Percentiles rank a stretch among this genome's conserved stretches.
These are phyloP conservation scores for Corynascus novoguineensis DNA, from an alignment of 495 filamentous ascomycete species.

Conservation along the genomic window DNA sequence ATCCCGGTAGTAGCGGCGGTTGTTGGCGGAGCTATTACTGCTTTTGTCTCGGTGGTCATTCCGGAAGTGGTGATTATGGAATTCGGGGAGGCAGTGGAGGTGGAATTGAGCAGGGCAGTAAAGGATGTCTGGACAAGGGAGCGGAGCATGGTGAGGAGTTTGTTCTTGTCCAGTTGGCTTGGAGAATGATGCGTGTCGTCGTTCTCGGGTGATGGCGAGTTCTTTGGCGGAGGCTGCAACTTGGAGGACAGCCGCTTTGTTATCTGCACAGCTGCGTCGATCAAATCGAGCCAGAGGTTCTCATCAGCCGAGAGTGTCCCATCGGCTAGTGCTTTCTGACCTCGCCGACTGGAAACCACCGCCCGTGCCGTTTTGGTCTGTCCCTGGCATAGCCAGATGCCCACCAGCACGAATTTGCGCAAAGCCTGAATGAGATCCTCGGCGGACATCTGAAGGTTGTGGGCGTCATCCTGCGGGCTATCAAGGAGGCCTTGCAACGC, in stretches of 20 bases:
- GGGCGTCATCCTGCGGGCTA: slow-evolving; percentile 42
- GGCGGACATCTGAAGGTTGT: slow-evolving; percentile 43
- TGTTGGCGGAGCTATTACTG: slow-evolving; percentile 2
- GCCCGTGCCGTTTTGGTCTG: slow-evolving; percentile 61
- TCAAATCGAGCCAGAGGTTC: slow-evolving; percentile 81
- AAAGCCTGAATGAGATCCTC: slow-evolving; percentile 67
- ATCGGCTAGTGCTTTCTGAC: slow-evolving; percentile 47
- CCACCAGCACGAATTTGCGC: slow-evolving; percentile 83
- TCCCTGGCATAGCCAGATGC: slow-evolving; percentile 91
- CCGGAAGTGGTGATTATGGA: slow-evolving; percentile 61
- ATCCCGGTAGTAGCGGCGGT: slow-evolving; percentile 27
- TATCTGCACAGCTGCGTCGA: slow-evolving; percentile 76
- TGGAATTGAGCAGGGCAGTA: slow-evolving; percentile 74
- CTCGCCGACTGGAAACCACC: slow-evolving; percentile 25
- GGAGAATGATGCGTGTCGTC: slow-evolving; percentile 20
- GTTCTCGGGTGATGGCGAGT: slow-evolving; percentile 13
- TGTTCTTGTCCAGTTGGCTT: slow-evolving; percentile 43
- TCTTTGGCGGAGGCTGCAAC: slow-evolving; percentile 21
- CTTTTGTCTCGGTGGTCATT: slow-evolving; percentile 31
- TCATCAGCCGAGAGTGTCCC: slow-evolving; percentile 71
- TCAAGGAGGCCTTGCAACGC: slow-evolving; percentile 67
- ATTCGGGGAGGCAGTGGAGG: slow-evolving; percentile 51
- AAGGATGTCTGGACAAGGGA: slow-evolving; percentile 83
- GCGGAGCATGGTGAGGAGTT: slow-evolving; percentile 61
- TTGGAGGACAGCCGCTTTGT: slow-evolving; percentile 51